Evolutionary conservation across 2,329 filamentous ascomycete genomes (phyloP).

Genomic region (Alternaria incomplexa): DNA sequence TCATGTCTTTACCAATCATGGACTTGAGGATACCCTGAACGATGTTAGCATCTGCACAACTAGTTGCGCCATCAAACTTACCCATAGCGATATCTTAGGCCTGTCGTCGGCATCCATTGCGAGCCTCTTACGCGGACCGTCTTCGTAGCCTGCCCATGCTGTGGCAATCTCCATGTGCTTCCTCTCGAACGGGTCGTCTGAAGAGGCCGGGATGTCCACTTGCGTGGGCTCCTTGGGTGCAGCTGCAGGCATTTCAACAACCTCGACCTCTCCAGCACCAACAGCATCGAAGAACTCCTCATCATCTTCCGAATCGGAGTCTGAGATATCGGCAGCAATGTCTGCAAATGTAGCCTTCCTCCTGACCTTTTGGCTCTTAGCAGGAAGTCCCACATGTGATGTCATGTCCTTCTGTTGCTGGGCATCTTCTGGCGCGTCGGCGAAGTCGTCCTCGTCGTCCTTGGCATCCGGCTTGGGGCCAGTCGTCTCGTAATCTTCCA

Average conservation of each 20-base stretch:
- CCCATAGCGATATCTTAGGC: slow-evolving; percentile 95
- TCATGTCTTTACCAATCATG: slow-evolving; percentile 99
- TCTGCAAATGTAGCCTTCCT: slow-evolving; percentile 73
- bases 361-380: slow-evolving; percentile 42
- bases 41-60: slow-evolving; percentile 28
- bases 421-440: slow-evolving; percentile 41
- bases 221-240: slow-evolving; percentile 48
- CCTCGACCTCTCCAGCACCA: slow-evolving; percentile 87
- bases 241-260: slow-evolving; percentile 67
- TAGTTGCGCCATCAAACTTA: slow-evolving; percentile 49
- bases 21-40: slow-evolving; percentile 90
- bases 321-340: slow-evolving; percentile 70
- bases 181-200: slow-evolving; percentile 56
- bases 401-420: slow-evolving; percentile 39
- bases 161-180: slow-evolving; percentile 71
- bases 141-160: slow-evolving; percentile 90
- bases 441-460: slow-evolving; percentile 40
- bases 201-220: slow-evolving; percentile 31
- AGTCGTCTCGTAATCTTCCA: slow-evolving; percentile 61
- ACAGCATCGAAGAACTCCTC: slow-evolving; percentile 98
- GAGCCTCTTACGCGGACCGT: slow-evolving; percentile 77
- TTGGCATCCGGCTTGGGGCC: slow-evolving; percentile 19
- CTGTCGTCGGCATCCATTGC: slow-evolving; percentile 92
- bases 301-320: slow-evolving; percentile 75
- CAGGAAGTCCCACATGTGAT: slow-evolving; percentile 23